Evolutionary conservation across 2,329 filamentous ascomycete species (phyloP), one percentile per base, ranked within the genome.

Genomic region (Verticillium dahliae): DNA sequence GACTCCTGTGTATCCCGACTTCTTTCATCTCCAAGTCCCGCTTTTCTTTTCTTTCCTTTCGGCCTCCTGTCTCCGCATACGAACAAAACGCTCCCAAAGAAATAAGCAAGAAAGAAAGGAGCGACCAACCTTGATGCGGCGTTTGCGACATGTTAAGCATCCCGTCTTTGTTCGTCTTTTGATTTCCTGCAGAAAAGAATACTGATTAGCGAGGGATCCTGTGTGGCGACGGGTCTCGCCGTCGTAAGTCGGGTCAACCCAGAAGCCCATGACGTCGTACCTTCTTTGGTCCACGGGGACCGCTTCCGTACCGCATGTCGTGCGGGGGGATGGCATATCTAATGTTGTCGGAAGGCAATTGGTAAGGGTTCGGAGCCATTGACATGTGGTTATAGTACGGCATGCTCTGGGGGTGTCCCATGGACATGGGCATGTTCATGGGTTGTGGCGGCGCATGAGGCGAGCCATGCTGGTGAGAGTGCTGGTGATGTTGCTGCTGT

Each of bases 161-260:
- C 84, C 84, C 1, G 84, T 86, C 72, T 86, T 86, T 56, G 84
- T 86, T 67, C 84, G 80, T 64, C 84, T 80, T 72, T 86, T 86
- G 69, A 86, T 86, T 71, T 86, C 84, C 84, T 86, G 71, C 33
- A 60, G 59, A 34, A 18, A 39, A 57, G 55, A n/a, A n/a, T 63
- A 61, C 37, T 9, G 4, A 45, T 31, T 57, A 2, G 33, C 27
- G 27, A 27, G 27, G 27, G 27, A 27, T 27, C 27, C 27, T 27
- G 27, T 3, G 27, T 27, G 27, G 27, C 27, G 27, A 27, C 27
- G 4, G 3, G 27, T 27, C 27, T 27, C 27, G 27, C 27, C 27
- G 27, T 27, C 27, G 27, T 27, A 27, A 3, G 27, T 27, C 27
- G 27, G 4, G 27, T 27, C 27, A 27, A 27, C 27, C 27, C 27